Conservation (phyloP, 192 early-diverging fungal genomes). For the Backusella morwellensis region DNA sequence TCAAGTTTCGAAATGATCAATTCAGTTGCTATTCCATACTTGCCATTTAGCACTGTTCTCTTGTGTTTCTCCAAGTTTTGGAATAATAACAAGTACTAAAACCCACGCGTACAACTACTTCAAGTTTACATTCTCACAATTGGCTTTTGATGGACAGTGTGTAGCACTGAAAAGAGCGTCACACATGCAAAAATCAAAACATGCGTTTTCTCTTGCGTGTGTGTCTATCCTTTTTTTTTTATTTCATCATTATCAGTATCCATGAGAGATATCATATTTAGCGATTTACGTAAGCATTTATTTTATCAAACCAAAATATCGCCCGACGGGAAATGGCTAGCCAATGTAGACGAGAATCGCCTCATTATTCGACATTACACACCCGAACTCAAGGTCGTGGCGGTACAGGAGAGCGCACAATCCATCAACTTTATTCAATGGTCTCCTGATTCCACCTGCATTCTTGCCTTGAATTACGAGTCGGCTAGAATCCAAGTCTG, state of each 20-base stretch:
- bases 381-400: slow-evolving; percentile 58
- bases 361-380: slow-evolving; percentile 68
- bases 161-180: neutral
- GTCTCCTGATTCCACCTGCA: slow-evolving; percentile 62
- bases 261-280: slow-evolving; percentile 8
- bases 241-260: neutral
- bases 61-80: neutral
- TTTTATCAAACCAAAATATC: slow-evolving; percentile 56
- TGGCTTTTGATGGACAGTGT: neutral
- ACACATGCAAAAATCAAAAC: neutral
- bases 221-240: neutral
- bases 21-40: neutral
- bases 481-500: slow-evolving; percentile 51
- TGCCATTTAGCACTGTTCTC: neutral
- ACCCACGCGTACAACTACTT: neutral
- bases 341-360: slow-evolving; percentile 61
- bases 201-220: neutral
- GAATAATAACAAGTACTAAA: neutral
- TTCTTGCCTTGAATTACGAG: slow-evolving; percentile 52
- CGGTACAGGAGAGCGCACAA: slow-evolving; percentile 50
- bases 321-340: slow-evolving; percentile 62
- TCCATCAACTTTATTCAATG: slow-evolving; percentile 58
- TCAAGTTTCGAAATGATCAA: no score
- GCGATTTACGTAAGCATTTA: slow-evolving; percentile 58
- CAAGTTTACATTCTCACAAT: neutral